Evolutionary conservation across 2,329 filamentous ascomycete species (phyloP), one percentile per base, ranked within the genome.

Genomic region (Apiospora malaysiana): DNA sequence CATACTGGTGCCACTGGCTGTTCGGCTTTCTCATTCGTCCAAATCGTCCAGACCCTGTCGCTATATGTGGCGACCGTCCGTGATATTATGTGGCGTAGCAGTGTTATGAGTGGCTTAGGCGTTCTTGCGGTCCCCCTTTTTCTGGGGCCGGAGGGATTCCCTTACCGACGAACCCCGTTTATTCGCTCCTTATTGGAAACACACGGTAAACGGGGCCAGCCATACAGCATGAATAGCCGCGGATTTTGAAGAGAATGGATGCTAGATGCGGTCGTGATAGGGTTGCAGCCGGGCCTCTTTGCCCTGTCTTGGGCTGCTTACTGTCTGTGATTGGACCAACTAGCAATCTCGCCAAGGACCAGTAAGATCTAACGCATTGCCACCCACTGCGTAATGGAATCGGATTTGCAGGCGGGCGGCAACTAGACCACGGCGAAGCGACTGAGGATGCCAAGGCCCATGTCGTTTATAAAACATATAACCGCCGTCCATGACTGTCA

Each of bases 181-280:
- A 27, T 21, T 59, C 51, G 27, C 51, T 32, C 32, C 51, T 32
- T 59, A 59, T 59, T 59, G 51, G 51, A 59, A 59, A 59, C 51
- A 32, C 25, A 10, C 6, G 32, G 32, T 32, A 32, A 6, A 32
- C 23, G 4, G 14, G 25, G 47, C n/a, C 25, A 37, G 51, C 51
- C 51, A n/a, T 59, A 32, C 51, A 37, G 51, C 51, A 59, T 59
- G 51, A 27, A 21, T 37, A 59, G 25, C 27, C 16, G 51, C 2
- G 3, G 51, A 16, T 59, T 21, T n/a, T 16, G 21, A 27, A 40
- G 6, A 27, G 32, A 40, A 7, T 6, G 21, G 21, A 32, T 32
- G 32, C 32, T 32, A 32, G 32, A 27, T 27, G 51, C 56, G 56
- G 32, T 18, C 8, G 18, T 63, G 12, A n/a, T 6, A 14, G 40